These are phyloP conservation scores for Phlyctochytrium bullatum DNA, from an alignment of 192 early-diverging fungal species.

Conservation along the genomic window DNA sequence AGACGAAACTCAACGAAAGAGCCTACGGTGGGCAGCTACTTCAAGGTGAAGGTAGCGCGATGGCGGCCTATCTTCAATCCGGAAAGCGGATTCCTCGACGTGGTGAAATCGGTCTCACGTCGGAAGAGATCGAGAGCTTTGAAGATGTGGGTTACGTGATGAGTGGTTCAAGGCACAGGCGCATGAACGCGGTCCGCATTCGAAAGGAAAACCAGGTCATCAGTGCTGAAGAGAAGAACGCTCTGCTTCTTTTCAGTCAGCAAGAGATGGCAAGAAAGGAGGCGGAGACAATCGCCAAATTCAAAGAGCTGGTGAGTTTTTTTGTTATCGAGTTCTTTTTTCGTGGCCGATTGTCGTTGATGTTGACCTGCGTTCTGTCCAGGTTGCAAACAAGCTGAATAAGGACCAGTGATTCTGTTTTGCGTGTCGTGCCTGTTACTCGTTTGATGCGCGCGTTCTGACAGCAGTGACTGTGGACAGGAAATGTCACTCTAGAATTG, in stretches of 20 bases:
- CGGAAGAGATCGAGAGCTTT: conserved; percentile 77
- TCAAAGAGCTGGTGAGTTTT: conserved; percentile 75
- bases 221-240: conserved; percentile 89
- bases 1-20: conserved; percentile 62
- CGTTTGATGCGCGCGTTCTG: no score
- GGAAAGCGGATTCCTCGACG: conserved; percentile 95
- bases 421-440: no score
- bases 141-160: conserved; percentile 93
- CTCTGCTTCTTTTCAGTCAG: conserved; percentile 79
- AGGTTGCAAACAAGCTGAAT: no score
- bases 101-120: conserved; percentile 93
- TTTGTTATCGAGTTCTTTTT: no score
- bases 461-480: no score
- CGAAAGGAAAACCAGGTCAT: conserved; percentile 97
- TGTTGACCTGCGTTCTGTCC: no score
- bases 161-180: conserved; percentile 88
- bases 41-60: conserved; percentile 88
- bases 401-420: no score
- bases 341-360: no score
- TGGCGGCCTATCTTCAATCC: conserved; percentile 82
- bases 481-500: no score
- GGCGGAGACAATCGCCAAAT: conserved; percentile 85
- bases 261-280: conserved; percentile 90
- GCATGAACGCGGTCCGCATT: conserved; percentile 95
- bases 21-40: conserved; percentile 79